Evolutionary conservation across 108 stramenopile species (phyloP).

Genomic region (Cyclotella cryptica): DNA sequence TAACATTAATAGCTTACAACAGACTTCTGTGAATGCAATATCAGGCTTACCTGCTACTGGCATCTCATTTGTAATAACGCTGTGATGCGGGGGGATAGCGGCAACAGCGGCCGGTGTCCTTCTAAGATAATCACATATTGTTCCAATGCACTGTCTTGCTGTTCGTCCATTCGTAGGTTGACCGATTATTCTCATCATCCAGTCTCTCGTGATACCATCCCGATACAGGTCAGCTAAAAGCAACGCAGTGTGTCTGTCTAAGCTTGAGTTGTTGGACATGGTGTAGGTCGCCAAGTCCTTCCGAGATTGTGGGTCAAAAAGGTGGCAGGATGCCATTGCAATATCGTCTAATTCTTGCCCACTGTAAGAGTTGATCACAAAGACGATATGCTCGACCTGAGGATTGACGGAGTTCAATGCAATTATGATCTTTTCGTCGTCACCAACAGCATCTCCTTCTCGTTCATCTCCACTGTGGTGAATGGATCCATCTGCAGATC

Average conservation of each 20-base stretch:
- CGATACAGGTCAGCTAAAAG: conserved; percentile 55
- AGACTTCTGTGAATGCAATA: background rate
- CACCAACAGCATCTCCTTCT: conserved; percentile 53
- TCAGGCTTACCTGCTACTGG: conserved; percentile 25
- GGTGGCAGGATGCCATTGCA: conserved; percentile 52
- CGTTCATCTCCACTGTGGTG: conserved; percentile 55
- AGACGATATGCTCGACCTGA: conserved; percentile 43
- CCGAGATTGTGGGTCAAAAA: conserved; percentile 48
- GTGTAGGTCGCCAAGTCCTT: conserved; percentile 54
- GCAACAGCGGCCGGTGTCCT: conserved; percentile 9
- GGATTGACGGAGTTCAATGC: conserved; percentile 39
- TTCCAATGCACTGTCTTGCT: conserved; percentile 14
- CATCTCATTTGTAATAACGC: conserved; percentile 26
- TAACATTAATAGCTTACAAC: background rate
- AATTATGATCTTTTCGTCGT: conserved; percentile 56
- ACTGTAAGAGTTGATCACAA: conserved; percentile 58
- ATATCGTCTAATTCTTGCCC: conserved; percentile 62
- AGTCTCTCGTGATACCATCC: conserved; percentile 27
- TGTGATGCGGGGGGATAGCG: conserved; percentile 14
- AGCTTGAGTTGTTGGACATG: conserved; percentile 38
- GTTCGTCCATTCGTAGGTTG: conserved; percentile 42
- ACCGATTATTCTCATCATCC: conserved; percentile 51
- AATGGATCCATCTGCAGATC: conserved; percentile 47
- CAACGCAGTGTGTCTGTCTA: conserved; percentile 52
- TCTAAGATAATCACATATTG: conserved; percentile 22